phyloP scores from a whole-genome alignment of 2,329 filamentous ascomycete species.

The Trichoderma sp. region DNA sequence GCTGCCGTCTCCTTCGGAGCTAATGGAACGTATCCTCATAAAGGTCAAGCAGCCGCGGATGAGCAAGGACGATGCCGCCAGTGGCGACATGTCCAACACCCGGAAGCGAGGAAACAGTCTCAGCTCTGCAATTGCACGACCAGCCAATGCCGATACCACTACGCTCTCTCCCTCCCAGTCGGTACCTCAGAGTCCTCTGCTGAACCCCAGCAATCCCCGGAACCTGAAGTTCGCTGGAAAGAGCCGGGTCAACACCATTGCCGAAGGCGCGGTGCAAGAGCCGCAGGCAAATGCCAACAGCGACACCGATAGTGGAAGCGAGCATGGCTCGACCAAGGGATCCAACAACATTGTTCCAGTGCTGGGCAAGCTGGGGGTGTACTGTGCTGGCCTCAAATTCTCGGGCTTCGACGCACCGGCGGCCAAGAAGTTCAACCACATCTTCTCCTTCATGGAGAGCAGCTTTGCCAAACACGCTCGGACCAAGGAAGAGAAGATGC shows the following conservation, averaged over 20 bases:
- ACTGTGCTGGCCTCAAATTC: conserved; percentile 76
- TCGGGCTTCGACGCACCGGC: conserved; percentile 75
- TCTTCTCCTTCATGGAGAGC: conserved; percentile 91
- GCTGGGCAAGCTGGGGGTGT: conserved; percentile 83
- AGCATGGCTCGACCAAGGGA: conserved; percentile 58
- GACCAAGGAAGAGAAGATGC: conserved; percentile 72
- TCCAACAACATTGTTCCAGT: conserved; percentile 84
- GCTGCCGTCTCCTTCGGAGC: conserved; percentile 82
- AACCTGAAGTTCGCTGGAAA: conserved; percentile 52
- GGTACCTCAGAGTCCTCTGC: conserved; percentile 57
- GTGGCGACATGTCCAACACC: conserved; percentile 41
- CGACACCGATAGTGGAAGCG: conserved; percentile 73
- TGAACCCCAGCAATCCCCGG: conserved; percentile 51
- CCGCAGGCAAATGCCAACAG: conserved; percentile 62
- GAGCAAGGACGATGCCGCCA: conserved; percentile 44
- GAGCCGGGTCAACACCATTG: conserved; percentile 60
- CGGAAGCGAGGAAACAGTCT: conserved; percentile 69
- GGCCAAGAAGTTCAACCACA: conserved; percentile 87
- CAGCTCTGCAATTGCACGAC: conserved; percentile 65
- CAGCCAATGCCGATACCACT: conserved; percentile 61
- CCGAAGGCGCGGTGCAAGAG: conserved; percentile 59
- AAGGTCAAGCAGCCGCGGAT: conserved; percentile 82
- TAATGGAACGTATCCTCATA: conserved; percentile 82
- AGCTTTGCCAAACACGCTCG: conserved; percentile 82
- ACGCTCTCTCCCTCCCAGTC: conserved; percentile 52